Evolutionary conservation across 148 eudicot genomes (phyloP).

Genomic region (Vaccinium macrocarpon): DNA sequence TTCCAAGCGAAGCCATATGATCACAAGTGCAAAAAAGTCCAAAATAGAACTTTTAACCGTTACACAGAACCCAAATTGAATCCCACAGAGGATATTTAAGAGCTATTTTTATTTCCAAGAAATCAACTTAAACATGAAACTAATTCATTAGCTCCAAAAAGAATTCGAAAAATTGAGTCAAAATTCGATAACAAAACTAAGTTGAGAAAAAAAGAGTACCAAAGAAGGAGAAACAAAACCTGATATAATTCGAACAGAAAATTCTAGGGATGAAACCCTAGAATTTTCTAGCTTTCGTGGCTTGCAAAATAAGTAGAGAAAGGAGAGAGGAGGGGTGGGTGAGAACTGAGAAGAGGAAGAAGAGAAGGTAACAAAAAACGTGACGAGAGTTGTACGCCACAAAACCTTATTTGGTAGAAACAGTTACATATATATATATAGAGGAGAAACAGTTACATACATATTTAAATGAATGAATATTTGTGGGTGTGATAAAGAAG

Average conservation of each 20-base stretch:
- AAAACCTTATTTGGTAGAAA: conserved; percentile 11
- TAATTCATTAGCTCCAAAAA: neutral
- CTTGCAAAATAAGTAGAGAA: neutral
- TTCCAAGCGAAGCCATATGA: neutral
- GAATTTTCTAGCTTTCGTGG: neutral
- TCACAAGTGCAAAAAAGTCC: neutral
- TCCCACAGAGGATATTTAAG: neutral
- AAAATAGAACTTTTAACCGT: neutral
- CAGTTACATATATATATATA: neutral
- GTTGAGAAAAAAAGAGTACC: neutral
- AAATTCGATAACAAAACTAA: neutral
- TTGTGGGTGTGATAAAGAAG: neutral
- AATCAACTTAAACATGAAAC: conserved; percentile 1
- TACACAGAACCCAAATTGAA: neutral
- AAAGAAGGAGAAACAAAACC: neutral
- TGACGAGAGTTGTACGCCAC: conserved; percentile 13
- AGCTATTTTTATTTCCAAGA: neutral
- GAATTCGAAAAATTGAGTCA: neutral
- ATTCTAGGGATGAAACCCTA: conserved; percentile 18
- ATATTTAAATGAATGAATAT: neutral
- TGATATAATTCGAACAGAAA: neutral
- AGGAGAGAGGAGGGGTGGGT: neutral
- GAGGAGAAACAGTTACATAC: neutral
- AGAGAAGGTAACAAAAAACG: conserved; percentile 21
- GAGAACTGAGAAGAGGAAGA: neutral